Conservation (phyloP, 179 eudicot species). For the Corrigiola litoralis region DNA sequence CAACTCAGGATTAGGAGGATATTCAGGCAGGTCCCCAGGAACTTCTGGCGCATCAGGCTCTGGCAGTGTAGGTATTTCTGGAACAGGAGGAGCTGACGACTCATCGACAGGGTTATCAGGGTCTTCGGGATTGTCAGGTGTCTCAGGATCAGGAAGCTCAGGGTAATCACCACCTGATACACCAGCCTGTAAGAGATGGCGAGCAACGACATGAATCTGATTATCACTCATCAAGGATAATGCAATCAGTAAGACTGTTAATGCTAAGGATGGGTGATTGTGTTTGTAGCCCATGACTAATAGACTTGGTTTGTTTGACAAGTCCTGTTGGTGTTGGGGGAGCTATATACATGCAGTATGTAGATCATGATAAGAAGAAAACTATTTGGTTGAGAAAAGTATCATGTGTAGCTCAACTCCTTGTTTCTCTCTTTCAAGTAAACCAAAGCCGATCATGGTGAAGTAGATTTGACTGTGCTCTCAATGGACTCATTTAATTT, state of each 20-base stretch:
- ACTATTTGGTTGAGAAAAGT: slow-evolving; percentile 17
- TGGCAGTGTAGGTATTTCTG: slow-evolving; percentile 19
- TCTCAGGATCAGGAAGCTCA: slow-evolving; percentile 12
- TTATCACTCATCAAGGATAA: slow-evolving; percentile 23
- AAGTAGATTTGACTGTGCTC: slow-evolving; percentile 29
- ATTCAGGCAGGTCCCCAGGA: slow-evolving; percentile 13
- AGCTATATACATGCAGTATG: slow-evolving; percentile 14
- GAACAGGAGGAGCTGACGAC: slow-evolving; percentile 6
- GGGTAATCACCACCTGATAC: slow-evolving; percentile 23
- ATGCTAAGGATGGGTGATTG: slow-evolving; percentile 2
- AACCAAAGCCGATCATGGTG: not conserved
- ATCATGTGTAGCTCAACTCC: slow-evolving; percentile 17
- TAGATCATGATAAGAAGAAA: slow-evolving; percentile 8
- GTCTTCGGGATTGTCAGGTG: slow-evolving; percentile 20
- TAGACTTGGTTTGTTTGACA: not conserved
- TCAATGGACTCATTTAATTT: too few species aligned
- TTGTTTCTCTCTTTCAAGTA: slow-evolving; percentile 5
- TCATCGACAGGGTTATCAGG: slow-evolving; percentile 15
- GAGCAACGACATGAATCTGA: slow-evolving; percentile 25
- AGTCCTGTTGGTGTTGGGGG: not conserved
- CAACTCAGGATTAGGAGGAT: slow-evolving; percentile 17
- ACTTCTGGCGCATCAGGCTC: slow-evolving; percentile 22
- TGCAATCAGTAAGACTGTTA: slow-evolving; percentile 22
- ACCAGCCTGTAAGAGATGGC: slow-evolving; percentile 17
- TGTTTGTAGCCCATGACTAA: slow-evolving; percentile 20